Evolutionary conservation across 768 basidiomycete species (phyloP).

Genomic region (Mrakia frigida): DNA sequence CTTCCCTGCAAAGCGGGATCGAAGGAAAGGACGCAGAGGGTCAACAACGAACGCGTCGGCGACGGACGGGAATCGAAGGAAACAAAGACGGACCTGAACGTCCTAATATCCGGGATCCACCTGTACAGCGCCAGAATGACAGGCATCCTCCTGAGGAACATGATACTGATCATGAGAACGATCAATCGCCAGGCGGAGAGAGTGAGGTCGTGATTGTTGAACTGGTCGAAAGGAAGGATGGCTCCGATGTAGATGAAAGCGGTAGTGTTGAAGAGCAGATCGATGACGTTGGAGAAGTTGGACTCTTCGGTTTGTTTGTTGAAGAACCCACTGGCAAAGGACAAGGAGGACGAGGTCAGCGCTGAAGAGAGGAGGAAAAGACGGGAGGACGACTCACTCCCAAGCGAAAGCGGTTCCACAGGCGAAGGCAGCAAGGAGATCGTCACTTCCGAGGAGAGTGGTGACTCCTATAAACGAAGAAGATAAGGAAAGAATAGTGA

Average conservation of each 20-base stretch:
- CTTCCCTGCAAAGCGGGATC: slow-evolving; percentile 54
- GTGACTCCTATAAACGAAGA: slow-evolving; percentile 61
- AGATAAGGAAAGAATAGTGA: slow-evolving; percentile 45
- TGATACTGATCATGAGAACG: slow-evolving; percentile 72
- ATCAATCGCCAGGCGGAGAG: slow-evolving; percentile 78
- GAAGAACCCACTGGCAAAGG: slow-evolving; percentile 73
- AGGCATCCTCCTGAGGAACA: slow-evolving; percentile 77
- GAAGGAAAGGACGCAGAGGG: no score
- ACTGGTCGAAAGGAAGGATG: slow-evolving; percentile 88
- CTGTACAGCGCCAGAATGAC: slow-evolving; percentile 74
- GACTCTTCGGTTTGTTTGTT: slow-evolving; percentile 83
- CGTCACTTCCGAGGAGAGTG: slow-evolving; percentile 82
- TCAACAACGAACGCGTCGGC: no score
- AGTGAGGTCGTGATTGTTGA: slow-evolving; percentile 60
- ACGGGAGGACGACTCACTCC: slow-evolving; percentile 80
- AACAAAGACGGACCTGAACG: slow-evolving; percentile 49
- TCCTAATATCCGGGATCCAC: slow-evolving; percentile 95
- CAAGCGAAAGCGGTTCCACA: slow-evolving; percentile 95
- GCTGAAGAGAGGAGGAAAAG: slow-evolving; percentile 44
- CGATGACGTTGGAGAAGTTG: slow-evolving; percentile 88
- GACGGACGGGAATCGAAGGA: no score
- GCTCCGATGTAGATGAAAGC: slow-evolving; percentile 65
- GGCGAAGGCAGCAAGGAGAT: slow-evolving; percentile 87
- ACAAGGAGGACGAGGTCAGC: slow-evolving; percentile 92
- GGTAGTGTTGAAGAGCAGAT: slow-evolving; percentile 49